Base-by-base conservation (phyloP, 2,329 filamentous ascomycete species). In the Huntiella moniliformis region DNA sequence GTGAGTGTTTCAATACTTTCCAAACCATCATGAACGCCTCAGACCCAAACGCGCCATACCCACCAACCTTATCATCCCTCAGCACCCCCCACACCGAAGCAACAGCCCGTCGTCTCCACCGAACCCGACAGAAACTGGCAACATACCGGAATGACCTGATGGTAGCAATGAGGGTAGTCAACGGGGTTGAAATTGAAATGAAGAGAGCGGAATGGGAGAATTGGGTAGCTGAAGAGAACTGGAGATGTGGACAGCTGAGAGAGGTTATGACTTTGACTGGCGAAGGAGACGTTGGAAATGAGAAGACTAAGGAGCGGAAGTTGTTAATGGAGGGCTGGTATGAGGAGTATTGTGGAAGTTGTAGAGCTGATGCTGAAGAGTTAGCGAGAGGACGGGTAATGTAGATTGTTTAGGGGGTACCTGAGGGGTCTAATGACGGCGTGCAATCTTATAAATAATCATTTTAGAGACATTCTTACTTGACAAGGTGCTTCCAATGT, bases 151-250 rank as follows among this genome's bases (percentile, higher is more conserved):
- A 98, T 59, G 86, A 96, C 57, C 67, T 98, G 15, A 65, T 96
- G 2, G 87, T 98, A 4, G 86, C 87, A 4, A 77, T 96, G 66
- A 77, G 87, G 4, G 74, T 95, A 2, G 79, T 96, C 50, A 95
- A 96, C 61, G 79, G 73, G 48, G 77, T 96, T 22, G 91, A 96
- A 66, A 71, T 73, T 49, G 86, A 95, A 60, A 79, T 94, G 59
- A 62, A 96, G 45, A 73, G 77, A 55, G 80, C 81, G 0, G 88
- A 95, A 60, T 98, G 86, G 79, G 87, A 94, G 63, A 82, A 83
- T 52, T 98, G 88, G 87, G 70, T 96, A 28, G 62, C 73, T 3
- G 79, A 83, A 53, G 91, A 98, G 63, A 79, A 77, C 52, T 61
- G 68, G 32, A 73, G 82, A 42, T 98, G 91, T 59, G 74, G 74